Evolutionary conservation across 352 stramenopile species (phyloP).

Genomic region (Phytophthora idaei): DNA sequence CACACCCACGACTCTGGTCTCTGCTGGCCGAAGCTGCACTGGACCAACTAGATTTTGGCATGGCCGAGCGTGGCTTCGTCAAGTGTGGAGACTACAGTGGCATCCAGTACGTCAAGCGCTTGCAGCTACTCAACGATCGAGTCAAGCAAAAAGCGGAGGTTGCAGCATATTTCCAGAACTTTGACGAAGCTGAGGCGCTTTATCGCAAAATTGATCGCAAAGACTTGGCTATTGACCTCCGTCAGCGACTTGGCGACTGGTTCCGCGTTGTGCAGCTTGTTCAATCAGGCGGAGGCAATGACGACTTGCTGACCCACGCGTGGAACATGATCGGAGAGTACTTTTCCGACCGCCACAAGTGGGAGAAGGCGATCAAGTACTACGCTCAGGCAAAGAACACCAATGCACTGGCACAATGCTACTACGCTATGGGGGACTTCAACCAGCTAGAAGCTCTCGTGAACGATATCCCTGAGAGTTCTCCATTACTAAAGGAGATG

Average conservation of each 20-base stretch:
- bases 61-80: constrained; percentile 93
- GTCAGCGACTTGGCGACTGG: constrained; percentile 92
- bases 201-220: constrained; percentile 95
- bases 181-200: constrained; percentile 91
- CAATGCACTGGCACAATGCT: constrained; percentile 84
- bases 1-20: constrained; percentile 88
- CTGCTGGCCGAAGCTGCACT: constrained; percentile 90
- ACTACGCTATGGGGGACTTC: constrained; percentile 91
- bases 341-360: constrained; percentile 92
- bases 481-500: constrained; percentile 84
- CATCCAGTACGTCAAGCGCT: constrained; percentile 93
- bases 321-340: constrained; percentile 93
- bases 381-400: constrained; percentile 86
- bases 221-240: constrained; percentile 92
- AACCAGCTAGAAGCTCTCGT: constrained; percentile 87
- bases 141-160: constrained; percentile 93
- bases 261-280: constrained; percentile 90
- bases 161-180: constrained; percentile 90
- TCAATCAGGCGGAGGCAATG: constrained; percentile 77
- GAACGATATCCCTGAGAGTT: constrained; percentile 82
- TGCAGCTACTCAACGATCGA: constrained; percentile 88
- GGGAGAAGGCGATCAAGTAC: constrained; percentile 93
- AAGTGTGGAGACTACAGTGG: constrained; percentile 91
- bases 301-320: constrained; percentile 79
- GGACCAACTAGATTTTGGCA: constrained; percentile 91